These are phyloP conservation scores for Colletotrichum coccodes DNA, from an alignment of 2,329 filamentous ascomycete genomes.

Conservation along the genomic window DNA sequence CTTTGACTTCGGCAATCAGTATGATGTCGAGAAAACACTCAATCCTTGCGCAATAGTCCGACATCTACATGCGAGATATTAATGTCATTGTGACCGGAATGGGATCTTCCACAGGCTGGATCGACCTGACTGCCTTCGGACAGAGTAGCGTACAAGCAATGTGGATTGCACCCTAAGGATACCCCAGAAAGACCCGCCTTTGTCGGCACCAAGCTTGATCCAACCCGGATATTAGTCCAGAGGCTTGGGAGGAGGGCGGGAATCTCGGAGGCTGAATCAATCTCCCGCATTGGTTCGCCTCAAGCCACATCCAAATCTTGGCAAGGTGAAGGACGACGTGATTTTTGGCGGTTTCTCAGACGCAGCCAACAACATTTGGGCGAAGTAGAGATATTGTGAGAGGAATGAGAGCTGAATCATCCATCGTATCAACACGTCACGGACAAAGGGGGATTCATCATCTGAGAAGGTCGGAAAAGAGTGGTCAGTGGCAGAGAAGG, in stretches of 20 bases:
- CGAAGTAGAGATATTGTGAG: not conserved
- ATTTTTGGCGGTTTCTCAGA: not conserved
- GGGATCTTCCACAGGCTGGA: slow-evolving; percentile 3
- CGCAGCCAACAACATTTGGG: not conserved
- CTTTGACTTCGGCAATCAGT: not conserved
- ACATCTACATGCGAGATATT: slow-evolving; percentile 16
- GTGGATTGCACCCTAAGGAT: not conserved
- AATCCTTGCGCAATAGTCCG: slow-evolving; percentile 12
- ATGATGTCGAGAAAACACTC: not conserved
- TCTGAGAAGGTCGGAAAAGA: not conserved
- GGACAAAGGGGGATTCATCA: not conserved
- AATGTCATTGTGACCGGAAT: slow-evolving; percentile 1
- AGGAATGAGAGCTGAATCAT: slow-evolving; percentile 2
- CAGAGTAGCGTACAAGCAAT: not conserved
- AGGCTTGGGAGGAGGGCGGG: not conserved
- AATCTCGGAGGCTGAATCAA: slow-evolving; percentile 2
- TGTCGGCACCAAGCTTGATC: not conserved
- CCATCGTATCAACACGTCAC: not conserved
- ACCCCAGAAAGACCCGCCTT: not conserved
- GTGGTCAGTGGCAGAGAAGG: not conserved
- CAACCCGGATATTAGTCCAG: not conserved
- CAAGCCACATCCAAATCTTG: slow-evolving; percentile 5
- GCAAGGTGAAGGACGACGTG: not conserved
- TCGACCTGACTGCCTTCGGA: not conserved
- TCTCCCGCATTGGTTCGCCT: not conserved